Percentiles rank a stretch among this genome's conserved stretches.
These are phyloP conservation scores for Trichoderma sp. DNA, from an alignment of 2,329 filamentous ascomycete species.

Conservation along the genomic window DNA sequence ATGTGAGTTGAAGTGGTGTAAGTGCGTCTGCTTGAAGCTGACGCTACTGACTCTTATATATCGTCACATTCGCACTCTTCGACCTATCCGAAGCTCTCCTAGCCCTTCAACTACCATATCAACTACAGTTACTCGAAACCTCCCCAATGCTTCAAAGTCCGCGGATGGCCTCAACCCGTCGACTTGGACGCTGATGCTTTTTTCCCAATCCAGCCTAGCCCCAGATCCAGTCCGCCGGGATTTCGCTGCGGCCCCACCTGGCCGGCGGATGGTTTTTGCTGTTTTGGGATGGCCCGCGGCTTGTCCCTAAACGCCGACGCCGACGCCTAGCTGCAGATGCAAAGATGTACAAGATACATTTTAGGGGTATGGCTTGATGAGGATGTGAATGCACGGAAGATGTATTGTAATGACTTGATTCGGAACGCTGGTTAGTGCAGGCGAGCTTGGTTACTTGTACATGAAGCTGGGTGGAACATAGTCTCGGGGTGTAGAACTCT, in stretches of 20 bases:
- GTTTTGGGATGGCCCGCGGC: slow-evolving; percentile 7
- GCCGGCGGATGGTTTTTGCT: slow-evolving; percentile 10
- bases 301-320: slow-evolving; percentile 1
- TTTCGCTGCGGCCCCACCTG: slow-evolving; percentile 1
- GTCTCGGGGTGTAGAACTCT: too few species aligned
- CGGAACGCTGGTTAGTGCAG: too few species aligned
- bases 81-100: neutral
- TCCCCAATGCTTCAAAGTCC: neutral
- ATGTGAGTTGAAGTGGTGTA: neutral
- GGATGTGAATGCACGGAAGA: too few species aligned
- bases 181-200: slow-evolving; percentile 6
- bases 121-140: neutral
- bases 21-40: neutral
- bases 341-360: too few species aligned
- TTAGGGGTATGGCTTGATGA: neutral
- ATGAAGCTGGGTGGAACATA: neutral
- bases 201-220: neutral
- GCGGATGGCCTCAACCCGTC: slow-evolving; percentile 10
- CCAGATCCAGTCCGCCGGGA: neutral
- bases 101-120: neutral
- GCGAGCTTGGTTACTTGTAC: too few species aligned
- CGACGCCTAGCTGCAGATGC: neutral
- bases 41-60: neutral
- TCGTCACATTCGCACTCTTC: neutral
- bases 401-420: neutral